Conservation (phyloP, 2,329 filamentous ascomycete species). For the Apiospora rasikravindrae region DNA sequence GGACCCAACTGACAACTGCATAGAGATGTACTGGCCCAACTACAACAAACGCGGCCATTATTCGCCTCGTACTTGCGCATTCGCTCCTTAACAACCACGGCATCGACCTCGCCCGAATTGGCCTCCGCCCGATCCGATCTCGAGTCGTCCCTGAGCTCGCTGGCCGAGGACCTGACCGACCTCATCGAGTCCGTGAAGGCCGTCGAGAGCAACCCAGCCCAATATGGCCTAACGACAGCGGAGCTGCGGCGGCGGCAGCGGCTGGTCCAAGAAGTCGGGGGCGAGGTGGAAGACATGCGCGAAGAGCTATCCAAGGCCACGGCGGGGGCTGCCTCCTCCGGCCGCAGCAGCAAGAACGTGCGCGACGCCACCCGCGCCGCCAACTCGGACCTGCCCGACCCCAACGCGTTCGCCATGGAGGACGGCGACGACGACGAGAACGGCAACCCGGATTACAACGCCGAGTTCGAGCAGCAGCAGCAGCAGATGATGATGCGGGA, state of each 20-base stretch:
- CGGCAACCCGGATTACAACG: conserved; percentile 62
- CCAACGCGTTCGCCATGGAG: conserved; percentile 61
- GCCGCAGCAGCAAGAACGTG: conserved; percentile 10
- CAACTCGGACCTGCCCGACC: conserved; percentile 55
- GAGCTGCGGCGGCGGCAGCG: conserved; percentile 82
- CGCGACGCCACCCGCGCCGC: conserved; percentile 41
- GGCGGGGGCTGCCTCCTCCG: conserved; percentile 31
- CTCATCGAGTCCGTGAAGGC: conserved; percentile 85
- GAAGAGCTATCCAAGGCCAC: conserved; percentile 72
- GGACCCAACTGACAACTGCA: neutral
- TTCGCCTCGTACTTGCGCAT: conserved; percentile 97
- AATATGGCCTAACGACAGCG: conserved; percentile 81
- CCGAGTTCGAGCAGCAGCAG: conserved; percentile 87
- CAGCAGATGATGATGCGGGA: conserved; percentile 92
- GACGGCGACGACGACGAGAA: conserved; percentile 48
- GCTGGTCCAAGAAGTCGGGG: conserved; percentile 87
- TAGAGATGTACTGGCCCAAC: conserved; percentile 87
- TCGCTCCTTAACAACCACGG: conserved; percentile 65
- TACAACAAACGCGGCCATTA: conserved; percentile 80
- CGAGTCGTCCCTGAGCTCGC: conserved; percentile 65
- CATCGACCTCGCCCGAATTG: conserved; percentile 80
- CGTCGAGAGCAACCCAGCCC: conserved; percentile 84
- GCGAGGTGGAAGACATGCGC: conserved; percentile 88
- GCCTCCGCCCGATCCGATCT: conserved; percentile 77
- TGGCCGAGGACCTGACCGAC: conserved; percentile 86